Evolutionary conservation across 2,329 filamentous ascomycete species (phyloP).

Genomic region (Aspergillus pseudotamarii): DNA sequence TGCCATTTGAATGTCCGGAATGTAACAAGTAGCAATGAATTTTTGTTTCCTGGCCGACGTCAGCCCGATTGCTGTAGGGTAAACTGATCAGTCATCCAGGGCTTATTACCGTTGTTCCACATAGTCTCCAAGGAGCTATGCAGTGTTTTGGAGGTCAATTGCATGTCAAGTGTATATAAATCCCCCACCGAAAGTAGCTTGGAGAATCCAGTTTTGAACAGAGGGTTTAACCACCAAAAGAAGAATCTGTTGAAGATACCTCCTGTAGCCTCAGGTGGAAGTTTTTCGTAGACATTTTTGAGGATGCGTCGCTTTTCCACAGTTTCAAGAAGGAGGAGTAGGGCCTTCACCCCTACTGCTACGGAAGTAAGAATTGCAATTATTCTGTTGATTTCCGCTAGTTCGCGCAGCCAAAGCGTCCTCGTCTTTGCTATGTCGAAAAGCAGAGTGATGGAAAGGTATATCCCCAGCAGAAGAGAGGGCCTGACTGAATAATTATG

Average conservation of each 20-base stretch:
- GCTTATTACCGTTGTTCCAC: conserved; percentile 43
- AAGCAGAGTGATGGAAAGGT: conserved; percentile 49
- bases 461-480: conserved; percentile 52
- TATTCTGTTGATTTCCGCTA: conserved; percentile 30
- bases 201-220: conserved; percentile 54
- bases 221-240: conserved; percentile 58
- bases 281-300: conserved; percentile 39
- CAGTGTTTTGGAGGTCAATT: conserved; percentile 46
- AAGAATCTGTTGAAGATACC: conserved; percentile 52
- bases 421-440: conserved; percentile 52
- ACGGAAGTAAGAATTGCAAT: conserved; percentile 49
- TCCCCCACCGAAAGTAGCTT: conserved; percentile 49
- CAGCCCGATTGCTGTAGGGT: conserved; percentile 10
- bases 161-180: conserved; percentile 49
- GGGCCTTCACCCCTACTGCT: conserved; percentile 45
- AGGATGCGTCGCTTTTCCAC: conserved; percentile 49
- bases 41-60: conserved; percentile 27
- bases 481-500: conserved; percentile 50
- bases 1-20: conserved; percentile 38
- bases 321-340: conserved; percentile 50
- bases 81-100: neutral
- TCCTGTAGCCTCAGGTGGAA: conserved; percentile 56
- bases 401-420: conserved; percentile 45
- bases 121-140: conserved; percentile 38
- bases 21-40: conserved; percentile 33